These are phyloP conservation scores for Posidonia australis DNA, from an alignment of 106 monocot species.

Conservation along the genomic window DNA sequence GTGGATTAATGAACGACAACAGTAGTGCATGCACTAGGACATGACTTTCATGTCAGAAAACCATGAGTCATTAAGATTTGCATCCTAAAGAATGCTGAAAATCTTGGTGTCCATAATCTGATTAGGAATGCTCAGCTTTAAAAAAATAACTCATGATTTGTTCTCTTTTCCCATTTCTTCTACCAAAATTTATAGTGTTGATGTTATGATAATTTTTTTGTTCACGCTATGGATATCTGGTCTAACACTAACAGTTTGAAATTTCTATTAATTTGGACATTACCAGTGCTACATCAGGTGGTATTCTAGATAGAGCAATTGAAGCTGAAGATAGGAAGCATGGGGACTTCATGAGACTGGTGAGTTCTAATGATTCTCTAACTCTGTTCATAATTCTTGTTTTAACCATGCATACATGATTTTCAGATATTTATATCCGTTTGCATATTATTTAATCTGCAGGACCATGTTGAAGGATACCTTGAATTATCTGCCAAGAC, in stretches of 20 bases:
- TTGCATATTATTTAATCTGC: neutral
- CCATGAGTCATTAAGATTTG: too few relatives aligned
- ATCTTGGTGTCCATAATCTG: too few relatives aligned
- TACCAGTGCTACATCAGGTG: constrained; percentile 68
- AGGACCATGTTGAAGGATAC: constrained; percentile 99
- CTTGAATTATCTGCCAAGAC: constrained; percentile 94
- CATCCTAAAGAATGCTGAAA: too few relatives aligned
- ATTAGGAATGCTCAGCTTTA: too few relatives aligned
- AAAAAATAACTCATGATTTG: too few relatives aligned
- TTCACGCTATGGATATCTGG: neutral
- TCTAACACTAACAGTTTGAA: neutral
- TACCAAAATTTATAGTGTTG: too few relatives aligned
- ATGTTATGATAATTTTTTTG: neutral
- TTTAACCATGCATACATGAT: neutral
- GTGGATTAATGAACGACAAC: too few relatives aligned
- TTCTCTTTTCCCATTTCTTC: too few relatives aligned
- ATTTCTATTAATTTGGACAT: neutral
- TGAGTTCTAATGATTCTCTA: neutral
- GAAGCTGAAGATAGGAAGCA: constrained; percentile 86
- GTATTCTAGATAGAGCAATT: constrained; percentile 88
- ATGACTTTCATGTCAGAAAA: too few relatives aligned
- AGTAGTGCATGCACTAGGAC: too few relatives aligned
- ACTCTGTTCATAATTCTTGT: neutral
- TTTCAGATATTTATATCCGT: neutral
- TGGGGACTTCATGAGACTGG: constrained; percentile 76